phyloP scores from a whole-genome alignment of 2,329 filamentous ascomycete species.

The Cryphonectria nitschkei region DNA sequence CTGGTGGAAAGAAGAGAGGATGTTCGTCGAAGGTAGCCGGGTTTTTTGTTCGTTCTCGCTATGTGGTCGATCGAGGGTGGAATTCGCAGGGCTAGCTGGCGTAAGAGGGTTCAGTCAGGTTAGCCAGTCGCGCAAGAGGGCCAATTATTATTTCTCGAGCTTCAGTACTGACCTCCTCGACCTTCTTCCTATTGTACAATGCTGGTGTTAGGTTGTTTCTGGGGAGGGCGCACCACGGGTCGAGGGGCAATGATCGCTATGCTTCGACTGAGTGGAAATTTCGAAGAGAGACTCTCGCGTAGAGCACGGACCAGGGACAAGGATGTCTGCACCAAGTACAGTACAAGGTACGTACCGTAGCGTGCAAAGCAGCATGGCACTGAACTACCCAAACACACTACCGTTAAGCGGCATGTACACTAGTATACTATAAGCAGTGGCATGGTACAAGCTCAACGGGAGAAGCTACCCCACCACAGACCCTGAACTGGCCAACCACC shows the following conservation, averaged over 20 bases:
- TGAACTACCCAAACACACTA: too few relatives aligned
- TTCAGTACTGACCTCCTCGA: background rate
- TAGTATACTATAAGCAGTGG: background rate
- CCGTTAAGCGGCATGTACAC: background rate
- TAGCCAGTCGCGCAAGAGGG: background rate
- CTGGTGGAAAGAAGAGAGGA: conserved; percentile 14
- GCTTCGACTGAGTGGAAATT: conserved; percentile 6
- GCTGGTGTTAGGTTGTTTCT: background rate
- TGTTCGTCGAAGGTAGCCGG: background rate
- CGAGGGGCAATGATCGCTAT: background rate
- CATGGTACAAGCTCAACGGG: background rate
- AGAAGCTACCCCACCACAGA: background rate
- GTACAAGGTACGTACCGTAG: background rate
- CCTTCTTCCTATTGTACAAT: background rate
- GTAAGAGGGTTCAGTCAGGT: background rate
- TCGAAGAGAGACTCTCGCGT: background rate
- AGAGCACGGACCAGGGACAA: background rate
- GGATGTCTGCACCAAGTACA: background rate
- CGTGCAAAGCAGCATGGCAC: background rate
- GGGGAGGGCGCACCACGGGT: background rate
- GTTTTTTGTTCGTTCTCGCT: background rate
- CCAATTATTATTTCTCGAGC: background rate
- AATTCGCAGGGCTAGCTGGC: background rate
- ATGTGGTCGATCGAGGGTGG: background rate
- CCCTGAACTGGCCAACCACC: conserved; percentile 25